Conservation (phyloP, 2,329 filamentous ascomycete genomes). For the Penicillium sp. region DNA sequence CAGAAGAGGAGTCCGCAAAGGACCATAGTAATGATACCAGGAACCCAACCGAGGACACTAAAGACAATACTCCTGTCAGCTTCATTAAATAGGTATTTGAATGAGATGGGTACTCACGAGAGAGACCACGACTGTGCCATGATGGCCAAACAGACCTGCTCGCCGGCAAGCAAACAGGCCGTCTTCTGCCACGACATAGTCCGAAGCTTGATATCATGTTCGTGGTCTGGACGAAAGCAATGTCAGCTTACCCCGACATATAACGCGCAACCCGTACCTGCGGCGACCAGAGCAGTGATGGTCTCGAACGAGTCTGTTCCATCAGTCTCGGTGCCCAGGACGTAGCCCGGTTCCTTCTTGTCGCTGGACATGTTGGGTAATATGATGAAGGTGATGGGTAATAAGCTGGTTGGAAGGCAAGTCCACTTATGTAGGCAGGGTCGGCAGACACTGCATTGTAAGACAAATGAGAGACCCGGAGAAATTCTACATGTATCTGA, state of each 20-base stretch:
- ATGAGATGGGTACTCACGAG: slow-evolving; percentile 27
- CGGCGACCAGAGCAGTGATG: slow-evolving; percentile 17
- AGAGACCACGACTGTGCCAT: slow-evolving; percentile 47
- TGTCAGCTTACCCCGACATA: neutral
- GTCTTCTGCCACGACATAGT: slow-evolving; percentile 49
- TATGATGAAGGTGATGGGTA: neutral
- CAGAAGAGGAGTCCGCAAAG: slow-evolving; percentile 40
- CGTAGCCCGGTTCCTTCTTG: slow-evolving; percentile 11
- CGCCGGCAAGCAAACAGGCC: slow-evolving; percentile 42
- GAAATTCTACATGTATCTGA: neutral
- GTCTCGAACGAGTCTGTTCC: slow-evolving; percentile 11
- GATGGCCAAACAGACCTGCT: slow-evolving; percentile 46
- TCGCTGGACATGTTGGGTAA: slow-evolving; percentile 7
- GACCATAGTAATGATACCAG: slow-evolving; percentile 33
- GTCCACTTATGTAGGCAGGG: neutral
- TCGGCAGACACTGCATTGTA: neutral
- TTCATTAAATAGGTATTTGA: neutral
- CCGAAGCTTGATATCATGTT: slow-evolving; percentile 43
- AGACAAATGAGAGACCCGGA: neutral
- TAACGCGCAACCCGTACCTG: slow-evolving; percentile 6
- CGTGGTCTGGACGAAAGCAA: slow-evolving; percentile 10
- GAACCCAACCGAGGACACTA: slow-evolving; percentile 20
- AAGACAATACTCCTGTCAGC: neutral
- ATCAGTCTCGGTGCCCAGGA: slow-evolving; percentile 8
- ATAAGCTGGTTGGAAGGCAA: neutral